A percentile compares a stretch with the other conserved stretches of the same genome.
phyloP scores from a whole-genome alignment of 139 green algal genomes.

The Pseudopediastrum boryanum region DNA sequence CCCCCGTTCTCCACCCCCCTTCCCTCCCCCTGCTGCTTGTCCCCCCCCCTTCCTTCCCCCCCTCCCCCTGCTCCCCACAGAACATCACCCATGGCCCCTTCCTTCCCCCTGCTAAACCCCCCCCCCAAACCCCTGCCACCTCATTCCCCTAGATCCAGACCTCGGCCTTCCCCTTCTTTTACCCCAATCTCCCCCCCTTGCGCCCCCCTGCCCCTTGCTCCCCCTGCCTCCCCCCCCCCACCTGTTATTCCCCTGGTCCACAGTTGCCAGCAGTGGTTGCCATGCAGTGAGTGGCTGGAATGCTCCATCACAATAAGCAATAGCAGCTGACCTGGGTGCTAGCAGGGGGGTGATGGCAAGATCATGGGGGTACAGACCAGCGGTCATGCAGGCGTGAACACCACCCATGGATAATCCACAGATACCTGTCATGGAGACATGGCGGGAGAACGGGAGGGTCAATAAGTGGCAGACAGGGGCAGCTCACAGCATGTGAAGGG shows the following conservation, averaged over 20 bases:
- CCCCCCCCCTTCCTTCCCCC: too few species aligned
- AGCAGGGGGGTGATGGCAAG: constrained; percentile 76
- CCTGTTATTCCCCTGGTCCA: constrained; percentile 34
- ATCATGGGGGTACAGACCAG: constrained; percentile 65
- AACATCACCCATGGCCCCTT: too few species aligned
- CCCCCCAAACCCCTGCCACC: too few species aligned
- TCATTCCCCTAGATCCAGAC: too few species aligned
- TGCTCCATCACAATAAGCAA: constrained; percentile 80
- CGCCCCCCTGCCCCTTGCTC: background rate
- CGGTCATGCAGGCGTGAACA: constrained; percentile 87
- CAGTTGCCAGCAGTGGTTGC: constrained; percentile 42
- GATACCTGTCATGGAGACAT: constrained; percentile 55
- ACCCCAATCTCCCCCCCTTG: background rate
- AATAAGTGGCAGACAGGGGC: too few species aligned
- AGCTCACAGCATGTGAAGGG: too few species aligned
- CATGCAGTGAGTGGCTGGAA: constrained; percentile 53
- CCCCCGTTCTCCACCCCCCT: too few species aligned
- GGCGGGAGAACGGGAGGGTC: too few species aligned
- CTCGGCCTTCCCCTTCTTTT: too few species aligned
- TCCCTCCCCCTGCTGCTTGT: too few species aligned
- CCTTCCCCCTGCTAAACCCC: too few species aligned
- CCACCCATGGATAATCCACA: constrained; percentile 88
- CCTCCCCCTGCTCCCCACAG: too few species aligned
- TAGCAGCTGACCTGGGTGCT: constrained; percentile 74
- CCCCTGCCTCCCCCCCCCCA: background rate